These are phyloP conservation scores for Amanita fuliginea DNA, from an alignment of 768 basidiomycete genomes.

Conservation along the genomic window DNA sequence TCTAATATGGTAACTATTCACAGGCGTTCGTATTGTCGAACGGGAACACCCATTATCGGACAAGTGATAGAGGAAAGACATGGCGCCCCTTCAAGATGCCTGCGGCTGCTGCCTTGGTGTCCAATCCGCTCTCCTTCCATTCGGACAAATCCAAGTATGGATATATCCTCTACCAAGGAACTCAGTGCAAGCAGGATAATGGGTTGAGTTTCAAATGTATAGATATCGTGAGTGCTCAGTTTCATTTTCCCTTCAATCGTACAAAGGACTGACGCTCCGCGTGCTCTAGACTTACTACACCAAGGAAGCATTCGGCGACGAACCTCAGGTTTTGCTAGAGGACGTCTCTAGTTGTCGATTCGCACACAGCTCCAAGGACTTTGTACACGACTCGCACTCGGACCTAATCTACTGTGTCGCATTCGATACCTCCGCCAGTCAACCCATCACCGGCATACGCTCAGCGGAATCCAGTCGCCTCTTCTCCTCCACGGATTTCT, in stretches of 20 bases:
- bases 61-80: constrained; percentile 76
- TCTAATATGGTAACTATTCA: not conserved
- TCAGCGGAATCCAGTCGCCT: constrained; percentile 56
- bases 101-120: constrained; percentile 41
- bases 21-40: constrained; percentile 85
- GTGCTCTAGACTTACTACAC: constrained; percentile 78
- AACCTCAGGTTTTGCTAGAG: constrained; percentile 44
- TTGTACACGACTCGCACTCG: constrained; percentile 63
- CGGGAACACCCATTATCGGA: constrained; percentile 72
- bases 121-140: constrained; percentile 78
- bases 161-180: constrained; percentile 73
- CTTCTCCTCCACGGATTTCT: constrained; percentile 82
- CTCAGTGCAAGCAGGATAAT: constrained; percentile 34
- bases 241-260: not conserved
- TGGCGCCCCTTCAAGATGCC: constrained; percentile 79
- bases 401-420: constrained; percentile 87
- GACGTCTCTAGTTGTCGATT: constrained; percentile 80
- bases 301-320: constrained; percentile 64
- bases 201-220: constrained; percentile 52
- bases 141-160: constrained; percentile 61
- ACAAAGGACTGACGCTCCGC: constrained; percentile 5
- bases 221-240: constrained; percentile 48
- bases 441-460: constrained; percentile 32
- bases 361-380: constrained; percentile 77
- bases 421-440: constrained; percentile 45